These are phyloP conservation scores for Calonectria henricotiae DNA, from an alignment of 2,329 filamentous ascomycete species.

Conservation along the genomic window DNA sequence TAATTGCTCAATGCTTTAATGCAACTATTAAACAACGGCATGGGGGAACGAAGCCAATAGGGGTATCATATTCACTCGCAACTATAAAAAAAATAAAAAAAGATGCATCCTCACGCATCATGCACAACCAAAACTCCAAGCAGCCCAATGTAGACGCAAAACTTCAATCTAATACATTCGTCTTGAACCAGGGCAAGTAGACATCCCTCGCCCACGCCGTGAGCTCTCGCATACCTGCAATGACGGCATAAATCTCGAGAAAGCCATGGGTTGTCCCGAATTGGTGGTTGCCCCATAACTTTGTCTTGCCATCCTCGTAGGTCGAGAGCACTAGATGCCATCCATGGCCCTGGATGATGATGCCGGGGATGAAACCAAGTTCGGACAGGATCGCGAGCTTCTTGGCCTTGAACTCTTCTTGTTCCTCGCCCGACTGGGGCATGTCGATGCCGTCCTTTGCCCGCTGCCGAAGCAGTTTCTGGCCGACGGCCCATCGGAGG, in stretches of 20 bases:
- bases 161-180: background rate
- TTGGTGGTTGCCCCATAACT: slow-evolving; percentile 3
- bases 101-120: no score
- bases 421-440: background rate
- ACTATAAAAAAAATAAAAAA: no score
- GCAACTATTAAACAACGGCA: no score
- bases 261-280: slow-evolving; percentile 1
- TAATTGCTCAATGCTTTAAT: no score
- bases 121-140: background rate
- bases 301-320: slow-evolving; percentile 16
- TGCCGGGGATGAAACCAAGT: slow-evolving; percentile 25
- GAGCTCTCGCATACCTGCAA: slow-evolving; percentile 20
- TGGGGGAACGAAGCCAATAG: no score
- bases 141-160: background rate
- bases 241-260: background rate
- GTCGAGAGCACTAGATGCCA: slow-evolving; percentile 29
- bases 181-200: background rate
- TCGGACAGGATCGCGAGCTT: background rate
- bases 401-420: background rate
- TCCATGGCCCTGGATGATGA: slow-evolving; percentile 21
- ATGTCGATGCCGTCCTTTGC: background rate
- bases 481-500: slow-evolving; percentile 27
- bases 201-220: slow-evolving; percentile 21
- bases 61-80: no score
- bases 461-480: slow-evolving; percentile 17